These are phyloP conservation scores for Nannizzia gypsea DNA, from an alignment of 2,329 filamentous ascomycete genomes.

Conservation along the genomic window DNA sequence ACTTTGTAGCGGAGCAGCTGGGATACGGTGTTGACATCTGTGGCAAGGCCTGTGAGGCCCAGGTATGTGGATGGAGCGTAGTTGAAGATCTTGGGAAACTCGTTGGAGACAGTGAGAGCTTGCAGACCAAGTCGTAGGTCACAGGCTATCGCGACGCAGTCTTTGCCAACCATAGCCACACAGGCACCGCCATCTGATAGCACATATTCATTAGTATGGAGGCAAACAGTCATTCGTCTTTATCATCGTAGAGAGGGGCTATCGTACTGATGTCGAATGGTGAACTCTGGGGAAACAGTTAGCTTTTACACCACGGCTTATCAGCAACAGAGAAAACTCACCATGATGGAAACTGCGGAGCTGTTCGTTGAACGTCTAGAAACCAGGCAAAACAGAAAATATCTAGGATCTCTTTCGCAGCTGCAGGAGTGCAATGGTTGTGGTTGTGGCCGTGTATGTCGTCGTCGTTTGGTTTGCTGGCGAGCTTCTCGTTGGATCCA, in stretches of 20 bases:
- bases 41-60: conserved; percentile 89
- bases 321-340: background rate
- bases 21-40: conserved; percentile 85
- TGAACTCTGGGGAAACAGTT: conserved; percentile 50
- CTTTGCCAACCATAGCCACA: conserved; percentile 98
- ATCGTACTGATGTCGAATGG: conserved; percentile 88
- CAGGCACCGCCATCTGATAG: conserved; percentile 69
- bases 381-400: background rate
- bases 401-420: background rate
- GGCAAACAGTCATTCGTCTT: background rate
- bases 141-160: conserved; percentile 98
- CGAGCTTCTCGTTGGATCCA: conserved; percentile 2
- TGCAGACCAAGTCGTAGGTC: conserved; percentile 96
- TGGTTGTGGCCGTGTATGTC: background rate
- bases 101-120: conserved; percentile 90
- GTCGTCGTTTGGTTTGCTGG: background rate
- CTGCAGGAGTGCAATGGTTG: background rate
- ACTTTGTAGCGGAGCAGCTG: conserved; percentile 99
- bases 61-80: conserved; percentile 87
- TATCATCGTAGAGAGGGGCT: background rate
- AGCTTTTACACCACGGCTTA: background rate
- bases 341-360: background rate
- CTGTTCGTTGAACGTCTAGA: background rate
- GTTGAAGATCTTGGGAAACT: conserved; percentile 99
- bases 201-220: background rate